Percentiles rank a stretch among this genome's conserved stretches.
These are phyloP conservation scores for Chaetomium globosum DNA, from an alignment of 2,329 filamentous ascomycete species.

Conservation along the genomic window DNA sequence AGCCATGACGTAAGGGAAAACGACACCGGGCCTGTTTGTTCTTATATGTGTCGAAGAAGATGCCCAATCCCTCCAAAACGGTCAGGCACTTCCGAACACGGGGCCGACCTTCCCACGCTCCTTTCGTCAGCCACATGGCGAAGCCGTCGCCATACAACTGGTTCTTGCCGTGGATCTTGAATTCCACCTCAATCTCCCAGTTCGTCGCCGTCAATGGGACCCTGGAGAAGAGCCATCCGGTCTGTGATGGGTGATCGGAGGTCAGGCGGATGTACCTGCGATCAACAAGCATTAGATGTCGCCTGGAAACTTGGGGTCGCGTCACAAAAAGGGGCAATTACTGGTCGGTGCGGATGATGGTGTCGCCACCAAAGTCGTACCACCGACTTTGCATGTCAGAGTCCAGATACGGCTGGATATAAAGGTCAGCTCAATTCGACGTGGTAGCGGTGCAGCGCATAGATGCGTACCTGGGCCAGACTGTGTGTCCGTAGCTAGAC, in stretches of 20 bases:
- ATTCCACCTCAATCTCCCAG: constrained; percentile 97
- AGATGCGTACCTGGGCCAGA: constrained; percentile 67
- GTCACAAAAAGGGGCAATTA: constrained; percentile 46
- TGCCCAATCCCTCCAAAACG: constrained; percentile 90
- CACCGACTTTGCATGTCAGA: constrained; percentile 97
- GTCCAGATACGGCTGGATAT: constrained; percentile 85
- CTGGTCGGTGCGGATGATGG: constrained; percentile 75
- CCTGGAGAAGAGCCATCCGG: constrained; percentile 90
- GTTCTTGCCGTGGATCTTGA: constrained; percentile 86
- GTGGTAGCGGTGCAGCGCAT: constrained; percentile 18
- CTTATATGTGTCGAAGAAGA: constrained; percentile 99
- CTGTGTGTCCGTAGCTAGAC: constrained; percentile 81
- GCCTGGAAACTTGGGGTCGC: background rate
- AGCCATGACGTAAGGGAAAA: constrained; percentile 98
- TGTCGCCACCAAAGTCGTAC: constrained; percentile 98
- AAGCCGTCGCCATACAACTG: constrained; percentile 95
- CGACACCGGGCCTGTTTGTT: constrained; percentile 95
- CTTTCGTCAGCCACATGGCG: constrained; percentile 97
- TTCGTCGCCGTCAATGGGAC: constrained; percentile 96
- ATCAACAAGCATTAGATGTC: constrained; percentile 35
- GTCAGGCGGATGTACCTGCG: constrained; percentile 87
- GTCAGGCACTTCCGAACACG: constrained; percentile 86
- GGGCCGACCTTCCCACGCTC: constrained; percentile 77
- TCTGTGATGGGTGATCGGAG: constrained; percentile 84
- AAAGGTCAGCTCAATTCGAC: constrained; percentile 19